phyloP scores from a whole-genome alignment of 2,329 filamentous ascomycete genomes.

The Acrocalymma vagum region DNA sequence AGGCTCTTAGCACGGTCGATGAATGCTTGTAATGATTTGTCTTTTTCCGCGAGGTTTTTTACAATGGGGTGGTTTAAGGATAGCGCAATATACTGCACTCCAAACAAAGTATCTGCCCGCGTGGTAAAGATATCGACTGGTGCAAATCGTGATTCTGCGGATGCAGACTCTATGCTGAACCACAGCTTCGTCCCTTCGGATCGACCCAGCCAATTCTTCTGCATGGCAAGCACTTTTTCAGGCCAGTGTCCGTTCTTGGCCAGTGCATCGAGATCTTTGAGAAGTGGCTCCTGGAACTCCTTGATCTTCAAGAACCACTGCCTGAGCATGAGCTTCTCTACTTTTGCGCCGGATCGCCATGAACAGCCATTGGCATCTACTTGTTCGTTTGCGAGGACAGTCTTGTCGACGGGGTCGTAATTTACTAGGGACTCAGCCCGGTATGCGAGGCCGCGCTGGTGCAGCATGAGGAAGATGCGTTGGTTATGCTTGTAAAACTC shows the following conservation, averaged over 20 bases:
- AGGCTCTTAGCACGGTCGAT: slow-evolving; percentile 66
- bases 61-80: slow-evolving; percentile 78
- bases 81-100: slow-evolving; percentile 84
- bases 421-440: slow-evolving; percentile 86
- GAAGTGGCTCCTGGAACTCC: slow-evolving; percentile 74
- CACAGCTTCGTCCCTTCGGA: slow-evolving; percentile 76
- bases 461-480: slow-evolving; percentile 80
- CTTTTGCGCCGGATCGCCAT: slow-evolving; percentile 86
- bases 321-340: slow-evolving; percentile 79
- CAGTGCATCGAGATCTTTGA: slow-evolving; percentile 75
- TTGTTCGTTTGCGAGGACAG: slow-evolving; percentile 91
- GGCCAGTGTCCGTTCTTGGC: slow-evolving; percentile 75
- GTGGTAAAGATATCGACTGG: slow-evolving; percentile 82
- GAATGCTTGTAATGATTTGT: slow-evolving; percentile 72
- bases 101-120: slow-evolving; percentile 84
- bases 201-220: slow-evolving; percentile 87
- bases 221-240: slow-evolving; percentile 81
- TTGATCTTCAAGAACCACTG: slow-evolving; percentile 94
- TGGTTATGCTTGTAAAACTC: slow-evolving; percentile 91
- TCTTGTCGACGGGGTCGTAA: slow-evolving; percentile 89
- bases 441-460: slow-evolving; percentile 79
- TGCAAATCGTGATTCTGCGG: slow-evolving; percentile 48
- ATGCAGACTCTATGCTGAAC: slow-evolving; percentile 66
- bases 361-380: slow-evolving; percentile 86
- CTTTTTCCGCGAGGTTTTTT: slow-evolving; percentile 63